Evolutionary conservation across 768 basidiomycete species (phyloP), one percentile per base, ranked within the genome.

Genomic region (Lenzites betulinus): DNA sequence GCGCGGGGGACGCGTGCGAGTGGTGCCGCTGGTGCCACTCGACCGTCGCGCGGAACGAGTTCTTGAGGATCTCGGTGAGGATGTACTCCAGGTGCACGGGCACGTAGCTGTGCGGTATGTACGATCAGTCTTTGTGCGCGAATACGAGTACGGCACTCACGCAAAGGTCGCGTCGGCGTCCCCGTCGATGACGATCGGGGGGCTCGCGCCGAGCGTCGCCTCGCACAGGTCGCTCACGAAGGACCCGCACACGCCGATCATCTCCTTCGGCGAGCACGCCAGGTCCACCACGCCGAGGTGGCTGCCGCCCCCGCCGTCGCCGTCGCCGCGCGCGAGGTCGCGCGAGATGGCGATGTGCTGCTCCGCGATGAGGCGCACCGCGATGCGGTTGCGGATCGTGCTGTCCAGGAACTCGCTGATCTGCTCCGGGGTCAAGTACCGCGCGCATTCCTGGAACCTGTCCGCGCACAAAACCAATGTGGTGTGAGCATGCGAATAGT

Each of bases 41-140:
- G 25, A 93, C 87, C 1, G 91, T 93, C 8, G 93, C 93, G 33
- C 93, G 87, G 75, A 93, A 95, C 0, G 93, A 84, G 69, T 95
- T 95, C 74, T 95, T 95, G 41, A 95, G 80, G 41, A 95, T 84
- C 72, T 95, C 93, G 2, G 93, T 95, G 54, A 94, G 76, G 66
- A 94, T 91, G 70, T 95, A 95, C 71, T 95, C 93, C 36, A 95
- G 80, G 70, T 95, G 94, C 1, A 93, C 89, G 3, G 94, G 92
- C 39, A 95, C 85, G 68, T 93, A 93, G 25, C 92, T 93, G 67
- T 42, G 41, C n/a, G 41, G 39, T 7, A 18, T 48, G n/a, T 18
- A 66, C 38, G 65, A 60, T 51, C 33, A 51, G 49, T 36, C 33
- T 16, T 36, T 6, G 28, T 20, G 6, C 22, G 16, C 33, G n/a